Conservation (phyloP, 2,329 filamentous ascomycete species). For the Colletotrichum noveboracense region DNA sequence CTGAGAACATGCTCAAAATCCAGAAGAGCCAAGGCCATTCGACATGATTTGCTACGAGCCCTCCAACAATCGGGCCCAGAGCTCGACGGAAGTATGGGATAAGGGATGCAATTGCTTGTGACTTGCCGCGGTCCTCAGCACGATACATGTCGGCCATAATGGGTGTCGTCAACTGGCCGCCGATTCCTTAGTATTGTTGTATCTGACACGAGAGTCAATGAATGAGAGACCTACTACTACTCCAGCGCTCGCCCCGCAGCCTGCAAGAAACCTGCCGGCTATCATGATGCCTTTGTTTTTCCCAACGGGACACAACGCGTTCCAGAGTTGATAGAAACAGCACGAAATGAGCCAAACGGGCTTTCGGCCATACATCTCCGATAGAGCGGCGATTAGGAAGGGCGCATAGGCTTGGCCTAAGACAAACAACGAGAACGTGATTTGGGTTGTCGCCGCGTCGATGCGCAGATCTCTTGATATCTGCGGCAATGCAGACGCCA, state of each 20-base stretch:
- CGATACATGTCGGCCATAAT: constrained; percentile 41
- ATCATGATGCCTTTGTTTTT: constrained; percentile 55
- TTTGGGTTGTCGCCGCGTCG: neutral
- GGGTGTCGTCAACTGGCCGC: constrained; percentile 33
- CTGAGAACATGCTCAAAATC: constrained; percentile 36
- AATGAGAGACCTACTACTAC: constrained; percentile 28
- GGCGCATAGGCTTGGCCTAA: constrained; percentile 50
- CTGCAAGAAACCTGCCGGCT: constrained; percentile 65
- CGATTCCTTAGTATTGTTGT: neutral
- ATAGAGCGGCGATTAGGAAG: constrained; percentile 45
- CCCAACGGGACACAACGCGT: constrained; percentile 54
- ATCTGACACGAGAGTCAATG: neutral
- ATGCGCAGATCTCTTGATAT: constrained; percentile 36
- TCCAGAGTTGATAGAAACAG: constrained; percentile 36
- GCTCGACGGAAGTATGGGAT: constrained; percentile 47
- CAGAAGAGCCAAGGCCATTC: constrained; percentile 49
- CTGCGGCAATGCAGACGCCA: constrained; percentile 37
- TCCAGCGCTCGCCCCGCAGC: constrained; percentile 40
- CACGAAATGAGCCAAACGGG: constrained; percentile 42
- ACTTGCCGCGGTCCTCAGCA: constrained; percentile 38
- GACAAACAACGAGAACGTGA: constrained; percentile 42
- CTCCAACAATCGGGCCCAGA: constrained; percentile 45
- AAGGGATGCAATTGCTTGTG: constrained; percentile 43
- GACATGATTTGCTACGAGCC: constrained; percentile 38
- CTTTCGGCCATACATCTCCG: constrained; percentile 44